Conservation (phyloP, 768 basidiomycete genomes). For the Lactifluus hygrophoroides region DNA sequence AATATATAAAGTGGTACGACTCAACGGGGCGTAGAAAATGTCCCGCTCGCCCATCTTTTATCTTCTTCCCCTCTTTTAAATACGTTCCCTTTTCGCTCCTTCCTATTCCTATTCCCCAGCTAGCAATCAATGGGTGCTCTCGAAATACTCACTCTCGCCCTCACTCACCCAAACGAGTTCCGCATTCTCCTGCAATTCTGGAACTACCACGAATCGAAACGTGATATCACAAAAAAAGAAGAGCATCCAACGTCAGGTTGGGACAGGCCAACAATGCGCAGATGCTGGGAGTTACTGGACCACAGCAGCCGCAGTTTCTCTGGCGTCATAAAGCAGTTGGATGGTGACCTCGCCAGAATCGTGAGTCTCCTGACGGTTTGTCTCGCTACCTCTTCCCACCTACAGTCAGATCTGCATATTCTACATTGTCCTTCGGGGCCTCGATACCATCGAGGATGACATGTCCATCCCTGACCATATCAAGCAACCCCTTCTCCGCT, state of each 20-base stretch:
- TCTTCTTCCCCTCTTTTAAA: neutral
- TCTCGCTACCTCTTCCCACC: neutral
- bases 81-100: neutral
- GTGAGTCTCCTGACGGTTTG: constrained; percentile 60
- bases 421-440: constrained; percentile 85
- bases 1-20: constrained; percentile 21
- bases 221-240: constrained; percentile 68
- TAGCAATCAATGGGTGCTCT: constrained; percentile 40
- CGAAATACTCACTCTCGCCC: constrained; percentile 55
- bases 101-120: neutral
- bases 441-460: constrained; percentile 99
- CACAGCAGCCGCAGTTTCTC: constrained; percentile 83
- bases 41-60: neutral
- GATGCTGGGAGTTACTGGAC: constrained; percentile 88
- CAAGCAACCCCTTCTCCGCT: constrained; percentile 79
- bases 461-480: constrained; percentile 85
- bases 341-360: constrained; percentile 87
- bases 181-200: constrained; percentile 75
- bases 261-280: constrained; percentile 78
- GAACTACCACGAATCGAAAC: constrained; percentile 70
- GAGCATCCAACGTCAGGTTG: constrained; percentile 80
- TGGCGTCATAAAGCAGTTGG: constrained; percentile 90
- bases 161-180: constrained; percentile 81
- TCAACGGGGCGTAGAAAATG: too few species aligned
- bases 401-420: constrained; percentile 75